These are phyloP conservation scores for Penicillium sp. DNA, from an alignment of 2,329 filamentous ascomycete genomes.

Conservation along the genomic window DNA sequence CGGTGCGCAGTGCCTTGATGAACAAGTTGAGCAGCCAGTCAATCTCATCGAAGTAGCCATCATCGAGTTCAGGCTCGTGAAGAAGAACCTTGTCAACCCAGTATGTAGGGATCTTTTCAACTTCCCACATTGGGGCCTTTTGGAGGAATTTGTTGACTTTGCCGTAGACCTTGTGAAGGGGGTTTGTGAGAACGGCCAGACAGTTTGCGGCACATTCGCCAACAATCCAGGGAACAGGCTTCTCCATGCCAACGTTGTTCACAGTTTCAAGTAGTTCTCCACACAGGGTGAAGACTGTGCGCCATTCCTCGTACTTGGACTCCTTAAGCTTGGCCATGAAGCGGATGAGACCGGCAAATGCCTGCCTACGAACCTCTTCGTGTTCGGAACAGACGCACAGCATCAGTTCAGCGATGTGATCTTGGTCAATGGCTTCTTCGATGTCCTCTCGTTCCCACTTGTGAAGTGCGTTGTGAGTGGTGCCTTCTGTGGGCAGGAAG, in stretches of 20 bases:
- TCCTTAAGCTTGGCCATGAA: constrained; percentile 56
- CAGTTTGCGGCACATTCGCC: constrained; percentile 73
- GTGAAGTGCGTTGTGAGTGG: constrained; percentile 48
- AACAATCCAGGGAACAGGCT: constrained; percentile 70
- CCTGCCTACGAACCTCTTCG: constrained; percentile 75
- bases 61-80: constrained; percentile 71
- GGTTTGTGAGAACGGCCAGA: constrained; percentile 70
- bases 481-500: constrained; percentile 48
- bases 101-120: constrained; percentile 56
- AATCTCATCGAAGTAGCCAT: constrained; percentile 70
- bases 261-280: constrained; percentile 79
- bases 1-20: constrained; percentile 61
- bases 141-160: constrained; percentile 86
- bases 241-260: constrained; percentile 53
- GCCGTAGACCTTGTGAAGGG: constrained; percentile 78
- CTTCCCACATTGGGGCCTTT: constrained; percentile 72
- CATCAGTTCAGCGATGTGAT: constrained; percentile 68
- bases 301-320: constrained; percentile 72
- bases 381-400: constrained; percentile 75
- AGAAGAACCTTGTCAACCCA: constrained; percentile 72
- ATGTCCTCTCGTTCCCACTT: constrained; percentile 75
- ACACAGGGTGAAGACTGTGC: constrained; percentile 76
- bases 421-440: constrained; percentile 77
- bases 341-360: constrained; percentile 44
- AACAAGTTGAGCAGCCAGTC: constrained; percentile 74